Evolutionary conservation across 2,329 filamentous ascomycete genomes (phyloP).

Genomic region (Apiospora hydei): DNA sequence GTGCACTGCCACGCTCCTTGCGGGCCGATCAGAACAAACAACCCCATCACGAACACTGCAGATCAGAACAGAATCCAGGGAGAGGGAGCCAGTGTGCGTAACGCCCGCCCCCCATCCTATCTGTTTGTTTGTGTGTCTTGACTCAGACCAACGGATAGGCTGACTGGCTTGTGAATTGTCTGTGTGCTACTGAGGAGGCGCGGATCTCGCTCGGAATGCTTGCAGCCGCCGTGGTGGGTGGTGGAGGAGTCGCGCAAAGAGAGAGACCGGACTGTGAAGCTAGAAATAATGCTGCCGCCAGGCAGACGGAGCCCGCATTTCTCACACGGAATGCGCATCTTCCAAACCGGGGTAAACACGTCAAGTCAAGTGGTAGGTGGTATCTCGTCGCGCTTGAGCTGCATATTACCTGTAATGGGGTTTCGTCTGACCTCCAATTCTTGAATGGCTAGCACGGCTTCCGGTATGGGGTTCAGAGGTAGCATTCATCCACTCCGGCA

Average conservation of each 20-base stretch:
- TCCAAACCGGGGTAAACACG: not conserved
- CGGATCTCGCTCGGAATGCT: not conserved
- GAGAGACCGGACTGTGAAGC: not conserved
- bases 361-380: not conserved
- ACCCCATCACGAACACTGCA: constrained; percentile 12
- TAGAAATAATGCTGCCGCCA: not conserved
- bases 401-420: not conserved
- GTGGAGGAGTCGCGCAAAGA: not conserved
- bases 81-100: not conserved
- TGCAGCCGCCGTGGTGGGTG: not conserved
- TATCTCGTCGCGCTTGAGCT: not conserved
- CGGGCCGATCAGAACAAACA: constrained; percentile 17
- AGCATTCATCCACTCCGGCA: not conserved
- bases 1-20: constrained; percentile 10
- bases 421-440: not conserved
- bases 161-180: not conserved
- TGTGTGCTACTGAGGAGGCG: not conserved
- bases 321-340: not conserved
- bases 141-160: not conserved
- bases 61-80: constrained; percentile 9
- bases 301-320: not conserved
- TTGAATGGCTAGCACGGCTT: not conserved
- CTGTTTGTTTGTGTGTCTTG: not conserved
- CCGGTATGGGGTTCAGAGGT: not conserved
- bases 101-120: not conserved